These are phyloP conservation scores for Chaetoceros tenuissimus DNA, from an alignment of 108 stramenopile species.

Conservation along the genomic window DNA sequence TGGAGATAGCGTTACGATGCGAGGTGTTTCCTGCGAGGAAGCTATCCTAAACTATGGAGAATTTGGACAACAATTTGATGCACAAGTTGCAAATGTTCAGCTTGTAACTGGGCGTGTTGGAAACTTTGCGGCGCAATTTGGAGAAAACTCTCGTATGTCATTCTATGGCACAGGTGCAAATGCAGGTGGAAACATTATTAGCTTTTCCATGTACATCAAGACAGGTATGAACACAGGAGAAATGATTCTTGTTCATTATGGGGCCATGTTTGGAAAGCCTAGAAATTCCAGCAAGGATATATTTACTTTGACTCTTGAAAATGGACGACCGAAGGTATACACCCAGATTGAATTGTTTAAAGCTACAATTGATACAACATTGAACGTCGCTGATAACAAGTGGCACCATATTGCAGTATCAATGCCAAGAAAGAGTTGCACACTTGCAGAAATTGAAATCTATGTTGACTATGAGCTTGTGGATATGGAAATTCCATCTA, in stretches of 20 bases:
- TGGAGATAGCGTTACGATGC: neutral
- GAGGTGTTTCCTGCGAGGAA: neutral
- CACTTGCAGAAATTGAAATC: neutral
- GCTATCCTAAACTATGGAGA: slow-evolving; percentile 1
- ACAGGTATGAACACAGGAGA: neutral
- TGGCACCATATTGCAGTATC: slow-evolving; percentile 4
- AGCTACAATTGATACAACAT: neutral
- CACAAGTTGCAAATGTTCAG: neutral
- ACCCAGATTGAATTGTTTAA: no score
- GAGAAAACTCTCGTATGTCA: neutral
- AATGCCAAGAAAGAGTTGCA: slow-evolving; percentile 5
- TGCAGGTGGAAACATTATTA: neutral
- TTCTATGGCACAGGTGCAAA: slow-evolving; percentile 1
- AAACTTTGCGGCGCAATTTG: neutral
- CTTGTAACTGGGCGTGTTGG: neutral
- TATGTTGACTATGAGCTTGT: neutral
- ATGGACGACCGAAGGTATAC: neutral
- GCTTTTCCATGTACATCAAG: slow-evolving; percentile 3
- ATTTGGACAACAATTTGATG: slow-evolving; percentile 1
- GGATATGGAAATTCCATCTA: neutral
- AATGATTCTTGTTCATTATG: slow-evolving; percentile 1
- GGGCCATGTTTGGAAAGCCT: neutral
- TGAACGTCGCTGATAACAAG: slow-evolving; percentile 2
- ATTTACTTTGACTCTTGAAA: neutral
- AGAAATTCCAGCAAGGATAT: neutral